These are phyloP conservation scores for Amaranthus tricolor DNA, from an alignment of 179 eudicot species.

Conservation along the genomic window DNA sequence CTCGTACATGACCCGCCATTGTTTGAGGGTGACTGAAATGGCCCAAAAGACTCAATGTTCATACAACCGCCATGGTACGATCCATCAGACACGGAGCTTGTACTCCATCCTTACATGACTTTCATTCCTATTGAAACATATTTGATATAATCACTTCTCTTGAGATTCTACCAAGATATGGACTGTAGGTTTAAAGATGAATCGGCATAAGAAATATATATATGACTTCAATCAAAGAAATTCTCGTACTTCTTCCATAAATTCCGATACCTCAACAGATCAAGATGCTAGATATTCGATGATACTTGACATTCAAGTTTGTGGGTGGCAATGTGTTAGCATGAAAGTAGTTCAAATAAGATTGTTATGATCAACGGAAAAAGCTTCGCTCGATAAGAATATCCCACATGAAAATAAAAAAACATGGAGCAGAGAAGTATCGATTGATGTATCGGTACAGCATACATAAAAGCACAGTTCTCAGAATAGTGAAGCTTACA, in stretches of 20 bases:
- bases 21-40: too few species aligned
- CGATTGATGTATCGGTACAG: conserved; percentile 15
- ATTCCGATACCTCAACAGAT: conserved; percentile 28
- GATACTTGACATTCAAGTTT: conserved; percentile 88
- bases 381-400: not conserved
- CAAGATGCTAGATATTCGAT: conserved; percentile 55
- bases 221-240: conserved; percentile 54
- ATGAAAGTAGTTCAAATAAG: conserved; percentile 12
- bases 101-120: too few species aligned
- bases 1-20: too few species aligned
- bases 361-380: not conserved
- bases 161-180: not conserved
- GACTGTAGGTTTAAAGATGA: conserved; percentile 83
- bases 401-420: conserved; percentile 21
- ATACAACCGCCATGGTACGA: too few species aligned
- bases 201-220: conserved; percentile 74
- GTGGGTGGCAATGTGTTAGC: conserved; percentile 60
- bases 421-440: conserved; percentile 24
- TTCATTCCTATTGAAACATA: too few species aligned
- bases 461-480: conserved; percentile 14
- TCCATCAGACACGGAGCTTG: too few species aligned
- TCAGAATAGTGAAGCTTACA: conserved; percentile 25
- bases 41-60: too few species aligned
- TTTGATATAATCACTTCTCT: too few species aligned
- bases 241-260: conserved; percentile 26